phyloP scores from a whole-genome alignment of 768 basidiomycete species.

The Boletus sp. region DNA sequence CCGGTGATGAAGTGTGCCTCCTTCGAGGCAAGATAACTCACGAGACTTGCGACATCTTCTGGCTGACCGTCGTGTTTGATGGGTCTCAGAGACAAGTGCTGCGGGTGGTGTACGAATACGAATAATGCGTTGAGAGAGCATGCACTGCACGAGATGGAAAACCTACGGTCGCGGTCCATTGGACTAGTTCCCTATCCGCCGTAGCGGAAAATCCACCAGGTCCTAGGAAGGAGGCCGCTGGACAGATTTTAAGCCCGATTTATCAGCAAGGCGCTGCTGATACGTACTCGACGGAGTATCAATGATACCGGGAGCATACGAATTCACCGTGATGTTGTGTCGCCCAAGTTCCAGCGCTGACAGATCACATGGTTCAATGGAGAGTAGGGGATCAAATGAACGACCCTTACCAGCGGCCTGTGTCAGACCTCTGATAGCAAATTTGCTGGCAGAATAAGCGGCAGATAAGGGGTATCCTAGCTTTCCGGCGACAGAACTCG shows the following conservation, averaged over 20 bases:
- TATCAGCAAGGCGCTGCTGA: background rate
- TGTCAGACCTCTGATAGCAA: slow-evolving; percentile 40
- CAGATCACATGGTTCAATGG: background rate
- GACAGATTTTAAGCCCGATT: background rate
- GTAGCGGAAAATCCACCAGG: background rate
- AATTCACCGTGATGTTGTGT: slow-evolving; percentile 38
- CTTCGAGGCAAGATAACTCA: slow-evolving; percentile 37
- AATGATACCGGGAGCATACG: slow-evolving; percentile 38
- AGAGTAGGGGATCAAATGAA: background rate
- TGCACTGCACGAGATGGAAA: background rate
- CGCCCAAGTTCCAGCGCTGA: slow-evolving; percentile 30
- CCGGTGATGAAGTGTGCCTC: slow-evolving; percentile 38
- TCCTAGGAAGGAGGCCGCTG: background rate
- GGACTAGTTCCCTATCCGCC: background rate
- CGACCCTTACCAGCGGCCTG: slow-evolving; percentile 34
- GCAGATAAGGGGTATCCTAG: background rate
- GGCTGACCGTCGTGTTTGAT: slow-evolving; percentile 22
- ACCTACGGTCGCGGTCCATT: slow-evolving; percentile 4
- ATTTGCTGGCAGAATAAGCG: slow-evolving; percentile 39
- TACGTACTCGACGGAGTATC: slow-evolving; percentile 31
- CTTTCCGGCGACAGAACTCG: slow-evolving; percentile 17
- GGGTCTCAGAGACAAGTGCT: background rate
- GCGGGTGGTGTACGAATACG: background rate
- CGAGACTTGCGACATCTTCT: slow-evolving; percentile 34
- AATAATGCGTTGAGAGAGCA: background rate